A percentile compares a stretch with the other conserved stretches of the same genome.
Evolutionary conservation across 495 filamentous ascomycete species (phyloP).

Genomic region (Penicillium riverlandense): DNA sequence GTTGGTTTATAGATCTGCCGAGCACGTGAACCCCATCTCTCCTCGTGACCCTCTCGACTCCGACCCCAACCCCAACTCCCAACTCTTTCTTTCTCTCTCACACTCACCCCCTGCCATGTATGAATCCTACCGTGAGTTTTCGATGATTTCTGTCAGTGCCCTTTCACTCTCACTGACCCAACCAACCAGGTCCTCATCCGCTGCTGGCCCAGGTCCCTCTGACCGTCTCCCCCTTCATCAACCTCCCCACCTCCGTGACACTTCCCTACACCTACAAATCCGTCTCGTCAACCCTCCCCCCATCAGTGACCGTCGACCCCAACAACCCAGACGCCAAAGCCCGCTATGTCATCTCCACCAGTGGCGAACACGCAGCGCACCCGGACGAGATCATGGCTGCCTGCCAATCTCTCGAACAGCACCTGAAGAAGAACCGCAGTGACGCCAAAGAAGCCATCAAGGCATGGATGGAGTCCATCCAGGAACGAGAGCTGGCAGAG

Average conservation of each 20-base stretch:
- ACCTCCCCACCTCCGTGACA: slow-evolving; percentile 81
- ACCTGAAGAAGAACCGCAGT: slow-evolving; percentile 55
- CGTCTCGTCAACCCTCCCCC: slow-evolving; percentile 77
- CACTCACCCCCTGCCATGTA: slow-evolving; percentile 23
- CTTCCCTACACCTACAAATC: slow-evolving; percentile 93
- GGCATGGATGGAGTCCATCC: slow-evolving; percentile 63
- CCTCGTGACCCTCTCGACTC: no score
- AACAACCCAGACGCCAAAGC: slow-evolving; percentile 37
- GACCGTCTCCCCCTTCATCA: slow-evolving; percentile 90
- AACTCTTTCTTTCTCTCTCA: no score
- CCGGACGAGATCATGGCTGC: slow-evolving; percentile 76
- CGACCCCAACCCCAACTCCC: no score
- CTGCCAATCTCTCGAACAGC: slow-evolving; percentile 67
- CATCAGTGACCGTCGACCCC: slow-evolving; percentile 56
- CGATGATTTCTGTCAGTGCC: neutral
- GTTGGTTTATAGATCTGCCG: no score
- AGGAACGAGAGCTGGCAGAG: slow-evolving; percentile 78
- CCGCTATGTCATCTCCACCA: slow-evolving; percentile 65
- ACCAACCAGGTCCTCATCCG: slow-evolving; percentile 62
- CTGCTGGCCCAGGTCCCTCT: slow-evolving; percentile 88
- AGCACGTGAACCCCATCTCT: no score
- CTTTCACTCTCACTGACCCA: slow-evolving; percentile 9
- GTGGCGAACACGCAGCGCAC: slow-evolving; percentile 67
- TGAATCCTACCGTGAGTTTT: slow-evolving; percentile 35
- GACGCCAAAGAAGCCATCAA: slow-evolving; percentile 59